Base-by-base conservation (phyloP, 75 land plant genomes). In the Pinus taeda region DNA sequence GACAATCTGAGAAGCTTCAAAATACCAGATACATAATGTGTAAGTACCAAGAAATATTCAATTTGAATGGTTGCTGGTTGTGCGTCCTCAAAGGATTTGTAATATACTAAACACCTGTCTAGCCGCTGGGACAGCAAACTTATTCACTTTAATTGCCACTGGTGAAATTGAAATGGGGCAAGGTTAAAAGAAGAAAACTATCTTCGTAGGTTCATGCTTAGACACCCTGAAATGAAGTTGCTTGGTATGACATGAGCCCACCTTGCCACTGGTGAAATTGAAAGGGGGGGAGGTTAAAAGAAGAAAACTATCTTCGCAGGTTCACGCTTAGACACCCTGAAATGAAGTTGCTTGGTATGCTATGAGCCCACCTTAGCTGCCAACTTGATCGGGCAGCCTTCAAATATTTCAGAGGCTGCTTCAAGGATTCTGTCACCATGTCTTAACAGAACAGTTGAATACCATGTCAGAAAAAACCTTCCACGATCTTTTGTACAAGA, bases 401-500 rank as follows among this genome's bases (percentile, higher is more conserved):
- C 53, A 71, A 93, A 89, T 20, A 65, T 79, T 64, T 82, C 26
- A 17, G 83, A 85, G 30, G 97, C 94, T 61, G 76, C 91, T 45
- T 88, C 89, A 15, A 94, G 93, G 22, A 94, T 81, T 72, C 77
- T 85, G 73, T 94, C 93, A 13, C 91, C 97, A 77, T 94, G 95
- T 59, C 37, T 74, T 45, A 92, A 49, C 29, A 94, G 80, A 59
- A 81, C 81, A 77, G 84, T 84, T n/a, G 95, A 92, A 22, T 94
- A 92, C 97, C 95, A 92, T 7, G 84, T 82, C 36, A 94, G 81
- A 74, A 94, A 94, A 70, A 94, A 88, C 76, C 85, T 76, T 33
- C 94, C 97, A 76, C 86, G 49, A 55, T 86, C 87, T 24, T 83
- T 75, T 7, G 59, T 60, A 78, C 88, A 91, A 4, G 90, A 84